Conservation (phyloP, 345 rosid species). For the Corchorus capsularis region DNA sequence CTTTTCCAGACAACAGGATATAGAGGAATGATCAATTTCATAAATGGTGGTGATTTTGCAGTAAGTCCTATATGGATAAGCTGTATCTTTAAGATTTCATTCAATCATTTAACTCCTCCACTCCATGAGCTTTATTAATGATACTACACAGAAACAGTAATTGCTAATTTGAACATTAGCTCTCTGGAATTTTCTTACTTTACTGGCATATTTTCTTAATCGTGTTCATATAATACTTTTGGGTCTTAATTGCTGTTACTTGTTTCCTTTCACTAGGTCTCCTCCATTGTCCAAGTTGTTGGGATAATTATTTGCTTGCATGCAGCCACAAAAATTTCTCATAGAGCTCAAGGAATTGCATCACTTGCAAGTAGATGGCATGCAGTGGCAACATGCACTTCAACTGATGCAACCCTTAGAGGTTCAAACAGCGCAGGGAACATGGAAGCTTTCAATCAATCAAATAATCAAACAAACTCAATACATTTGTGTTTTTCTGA, state of each 20-base stretch:
- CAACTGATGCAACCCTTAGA: slow-evolving; percentile 53
- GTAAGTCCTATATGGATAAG: slow-evolving; percentile 42
- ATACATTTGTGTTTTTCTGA: slow-evolving; percentile 52
- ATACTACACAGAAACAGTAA: neutral
- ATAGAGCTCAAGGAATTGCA: slow-evolving; percentile 77
- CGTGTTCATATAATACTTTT: neutral
- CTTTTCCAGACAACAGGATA: slow-evolving; percentile 81
- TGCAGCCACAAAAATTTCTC: slow-evolving; percentile 88
- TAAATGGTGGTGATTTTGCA: slow-evolving; percentile 88
- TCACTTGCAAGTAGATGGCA: slow-evolving; percentile 87
- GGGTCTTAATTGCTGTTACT: slow-evolving; percentile 9
- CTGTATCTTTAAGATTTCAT: neutral
- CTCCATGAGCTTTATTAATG: neutral
- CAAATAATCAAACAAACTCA: slow-evolving; percentile 31
- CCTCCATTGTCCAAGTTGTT: slow-evolving; percentile 79
- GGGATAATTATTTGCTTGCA: slow-evolving; percentile 80
- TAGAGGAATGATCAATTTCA: slow-evolving; percentile 57
- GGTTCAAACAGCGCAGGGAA: slow-evolving; percentile 48
- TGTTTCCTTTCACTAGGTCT: slow-evolving; percentile 49
- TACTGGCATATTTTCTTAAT: slow-evolving; percentile 7
- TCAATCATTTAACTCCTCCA: neutral
- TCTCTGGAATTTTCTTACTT: slow-evolving; percentile 1
- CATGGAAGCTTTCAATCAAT: slow-evolving; percentile 38
- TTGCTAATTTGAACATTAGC: neutral
- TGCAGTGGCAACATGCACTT: slow-evolving; percentile 67